Base-by-base conservation (phyloP, 176 grass and related monocot species). In the Rhynchospora breviuscula region DNA sequence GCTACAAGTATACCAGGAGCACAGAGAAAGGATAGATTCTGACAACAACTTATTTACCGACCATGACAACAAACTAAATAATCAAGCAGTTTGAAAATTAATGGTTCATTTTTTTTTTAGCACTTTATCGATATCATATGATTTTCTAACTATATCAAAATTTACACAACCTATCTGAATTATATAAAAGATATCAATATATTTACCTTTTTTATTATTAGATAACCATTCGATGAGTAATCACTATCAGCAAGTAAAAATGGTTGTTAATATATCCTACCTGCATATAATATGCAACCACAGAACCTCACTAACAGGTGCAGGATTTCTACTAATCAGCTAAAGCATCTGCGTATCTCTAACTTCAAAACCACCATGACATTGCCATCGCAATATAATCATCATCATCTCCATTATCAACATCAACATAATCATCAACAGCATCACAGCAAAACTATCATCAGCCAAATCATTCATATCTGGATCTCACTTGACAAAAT, bases 381-480 rank as follows among this genome's bases (percentile, higher is more conserved):
- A 85, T 54, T 74, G 89, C 15, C 79, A 88, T 85, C 83, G 81
- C 25, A 83, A 46, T 70, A 40, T 40, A 40, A 40, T 40, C 35
- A 84, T 87, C 33, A 87, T 81, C 86, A 94, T 88, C 88, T 90
- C 43, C 85, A 29, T 29, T 29, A 92, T 82, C 45, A 68, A 61
- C 76, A 89, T 85, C 87, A 89, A 67, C 84, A 92, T 49, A 87
- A 88, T 87, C 83, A 87, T 79, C 81, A 88, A 88, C 87, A 88
- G 78, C 94, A 80, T 65, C 89, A 92, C 87, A 85, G 87, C 85
- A 83, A 90, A 64, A 47, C 67, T 29, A 88, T 77, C 88, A 80
- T 65, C 15, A 49, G 22, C 58, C 60, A 81, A 25, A 65, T 81
- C 79, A 82, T 78, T 76, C 87, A 85, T 79, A 91, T 82, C 89